Percentiles rank a stretch among this genome's conserved stretches.
Conservation (phyloP, 345 rosid genomes). For the Brassica napus region DNA sequence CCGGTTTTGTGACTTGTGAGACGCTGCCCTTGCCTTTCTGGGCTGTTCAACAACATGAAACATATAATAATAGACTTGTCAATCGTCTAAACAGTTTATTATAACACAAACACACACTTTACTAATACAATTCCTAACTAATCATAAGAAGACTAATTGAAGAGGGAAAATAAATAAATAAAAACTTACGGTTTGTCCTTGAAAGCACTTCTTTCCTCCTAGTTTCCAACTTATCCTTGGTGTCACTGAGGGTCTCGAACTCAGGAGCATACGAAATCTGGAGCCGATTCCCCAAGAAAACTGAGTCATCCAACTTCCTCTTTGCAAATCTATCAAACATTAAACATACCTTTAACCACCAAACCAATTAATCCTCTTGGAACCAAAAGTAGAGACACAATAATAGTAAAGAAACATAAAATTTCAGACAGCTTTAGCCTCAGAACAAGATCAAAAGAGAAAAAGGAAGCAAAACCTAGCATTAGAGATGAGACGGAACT, state of each 20-base stretch:
- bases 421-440: too few relatives aligned
- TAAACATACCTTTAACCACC: neutral
- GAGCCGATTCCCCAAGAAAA: conserved; percentile 71
- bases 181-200: conserved; percentile 60
- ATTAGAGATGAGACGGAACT: conserved; percentile 62
- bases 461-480: conserved; percentile 55
- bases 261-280: conserved; percentile 81
- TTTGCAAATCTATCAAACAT: conserved; percentile 72
- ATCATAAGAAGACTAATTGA: neutral
- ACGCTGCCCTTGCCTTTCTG: conserved; percentile 15
- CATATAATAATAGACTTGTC: neutral
- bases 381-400: neutral
- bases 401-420: too few relatives aligned
- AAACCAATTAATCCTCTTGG: neutral
- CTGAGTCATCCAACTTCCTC: conserved; percentile 81
- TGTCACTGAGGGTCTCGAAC: conserved; percentile 70
- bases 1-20: conserved; percentile 20
- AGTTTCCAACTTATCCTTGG: conserved; percentile 76
- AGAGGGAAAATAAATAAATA: neutral
- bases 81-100: neutral
- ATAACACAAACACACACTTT: neutral
- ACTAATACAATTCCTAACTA: neutral
- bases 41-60: conserved; percentile 27
- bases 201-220: conserved; percentile 74
- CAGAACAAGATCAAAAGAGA: too few relatives aligned